phyloP scores from a whole-genome alignment of 768 basidiomycete species.

The Agrocybe pediades region DNA sequence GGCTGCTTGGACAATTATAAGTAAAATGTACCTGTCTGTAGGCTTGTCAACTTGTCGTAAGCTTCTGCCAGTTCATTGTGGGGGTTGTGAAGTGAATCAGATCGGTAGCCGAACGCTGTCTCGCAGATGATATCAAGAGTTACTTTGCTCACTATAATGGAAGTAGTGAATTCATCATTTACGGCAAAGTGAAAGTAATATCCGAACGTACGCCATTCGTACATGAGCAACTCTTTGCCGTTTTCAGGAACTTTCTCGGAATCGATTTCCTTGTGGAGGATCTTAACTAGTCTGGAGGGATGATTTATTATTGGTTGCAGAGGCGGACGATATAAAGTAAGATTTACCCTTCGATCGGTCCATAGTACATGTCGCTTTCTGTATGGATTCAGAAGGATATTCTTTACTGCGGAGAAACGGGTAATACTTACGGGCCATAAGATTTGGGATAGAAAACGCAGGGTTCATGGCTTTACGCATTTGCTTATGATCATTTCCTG shows the following conservation, averaged over 20 bases:
- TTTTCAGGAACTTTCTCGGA: conserved; percentile 32
- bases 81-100: conserved; percentile 46
- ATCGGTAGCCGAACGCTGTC: conserved; percentile 49
- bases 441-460: conserved; percentile 48
- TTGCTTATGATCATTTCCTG: conserved; percentile 48
- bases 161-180: neutral
- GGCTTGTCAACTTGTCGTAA: conserved; percentile 41
- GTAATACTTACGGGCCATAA: conserved; percentile 35
- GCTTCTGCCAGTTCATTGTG: conserved; percentile 49
- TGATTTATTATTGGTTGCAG: neutral
- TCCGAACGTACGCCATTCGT: conserved; percentile 47
- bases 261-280: conserved; percentile 34
- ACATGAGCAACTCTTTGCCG: conserved; percentile 33
- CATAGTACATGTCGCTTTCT: conserved; percentile 55
- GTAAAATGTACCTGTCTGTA: conserved; percentile 35
- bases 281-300: conserved; percentile 28
- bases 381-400: conserved; percentile 3
- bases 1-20: neutral
- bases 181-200: neutral
- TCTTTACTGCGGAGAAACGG: neutral
- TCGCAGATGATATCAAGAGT: conserved; percentile 56
- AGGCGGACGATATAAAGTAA: neutral
- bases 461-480: conserved; percentile 56
- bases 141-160: conserved; percentile 44
- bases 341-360: conserved; percentile 43